Evolutionary conservation across 192 early-diverging fungal genomes (phyloP), one percentile per base, ranked within the genome.

Genomic region (Obelidium mucronatum): DNA sequence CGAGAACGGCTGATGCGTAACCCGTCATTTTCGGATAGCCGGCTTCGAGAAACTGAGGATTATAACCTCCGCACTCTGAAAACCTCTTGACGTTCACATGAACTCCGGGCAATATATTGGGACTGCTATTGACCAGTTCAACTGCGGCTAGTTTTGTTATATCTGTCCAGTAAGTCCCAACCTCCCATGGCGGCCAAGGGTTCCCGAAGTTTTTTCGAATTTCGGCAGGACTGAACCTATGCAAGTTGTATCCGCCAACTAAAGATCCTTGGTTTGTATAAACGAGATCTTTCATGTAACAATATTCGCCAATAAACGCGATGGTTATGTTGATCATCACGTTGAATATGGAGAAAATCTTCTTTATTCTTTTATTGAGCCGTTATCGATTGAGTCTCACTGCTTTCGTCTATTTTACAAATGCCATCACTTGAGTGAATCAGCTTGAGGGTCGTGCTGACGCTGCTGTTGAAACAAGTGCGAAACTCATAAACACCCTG

Each of bases 61-160:
- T 22, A 36, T 64, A 64, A 13, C 19, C 62, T 26, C 62, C 62
- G 37, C 62, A 64, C 15, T 64, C 62, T 13, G 62, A 64, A 36
- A 64, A 64, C 33, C 62, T 30, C 62, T 64, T 64, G 2, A 64
- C 8, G 26, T 64, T 64, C 26, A 64, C 62, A 58, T 8, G 55
- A 58, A 36, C 62, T 22, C 62, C 62, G 3, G 62, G 62, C 62
- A 64, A 26, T n/a, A n/a, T n/a, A n/a, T n/a, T n/a, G n/a, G n/a
- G n/a, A n/a, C n/a, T n/a, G 37, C 33, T 64, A 39, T 64, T 64
- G 62, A 64, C 19, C 6, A 39, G 36, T n/a, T 64, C 62, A 5
- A 64, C 62, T 64, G 62, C 62, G 26, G 62, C 62, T 39, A 30
- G 13, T 34, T 39, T 39, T 13, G 62, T 19, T 15, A 64, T 30